These are phyloP conservation scores for Bruguiera sexangula DNA, from an alignment of 345 rosid genomes.

Conservation along the genomic window DNA sequence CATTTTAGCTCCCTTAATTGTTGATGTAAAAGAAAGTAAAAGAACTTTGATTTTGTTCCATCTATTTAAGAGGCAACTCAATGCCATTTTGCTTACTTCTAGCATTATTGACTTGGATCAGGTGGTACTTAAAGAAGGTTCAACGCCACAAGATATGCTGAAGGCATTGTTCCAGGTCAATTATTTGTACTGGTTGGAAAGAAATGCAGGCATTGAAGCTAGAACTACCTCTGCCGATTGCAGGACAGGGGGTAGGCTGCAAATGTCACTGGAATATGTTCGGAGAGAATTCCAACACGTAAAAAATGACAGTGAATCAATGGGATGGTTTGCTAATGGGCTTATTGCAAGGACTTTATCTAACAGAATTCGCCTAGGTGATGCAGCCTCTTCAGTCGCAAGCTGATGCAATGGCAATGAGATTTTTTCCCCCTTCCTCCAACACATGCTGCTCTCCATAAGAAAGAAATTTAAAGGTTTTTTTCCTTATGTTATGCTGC, in stretches of 20 bases:
- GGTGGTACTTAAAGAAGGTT: conserved; percentile 85
- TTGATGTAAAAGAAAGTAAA: not conserved
- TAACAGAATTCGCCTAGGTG: conserved; percentile 40
- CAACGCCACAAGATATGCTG: conserved; percentile 82
- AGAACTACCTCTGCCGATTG: conserved; percentile 58
- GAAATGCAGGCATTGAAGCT: conserved; percentile 78
- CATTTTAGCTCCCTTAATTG: not conserved
- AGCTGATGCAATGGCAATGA: conserved; percentile 8
- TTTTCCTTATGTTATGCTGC: too few relatives aligned
- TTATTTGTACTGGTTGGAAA: conserved; percentile 93
- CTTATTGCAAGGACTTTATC: conserved; percentile 87
- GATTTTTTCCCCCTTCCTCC: not conserved
- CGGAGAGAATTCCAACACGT: conserved; percentile 79
- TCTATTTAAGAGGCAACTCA: not conserved
- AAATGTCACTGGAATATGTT: conserved; percentile 72
- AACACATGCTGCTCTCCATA: not conserved
- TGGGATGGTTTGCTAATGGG: conserved; percentile 83
- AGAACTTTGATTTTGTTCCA: not conserved
- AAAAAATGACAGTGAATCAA: conserved; percentile 61
- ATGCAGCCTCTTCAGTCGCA: conserved; percentile 7
- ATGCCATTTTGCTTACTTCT: not conserved
- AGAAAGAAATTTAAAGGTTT: too few relatives aligned
- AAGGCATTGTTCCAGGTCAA: conserved; percentile 89
- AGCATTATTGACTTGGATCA: conserved; percentile 27
- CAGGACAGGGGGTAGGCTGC: conserved; percentile 69